Percentiles rank a stretch among this genome's conserved stretches.
Evolutionary conservation across 129 eudicot species (phyloP).

Genomic region (Ambrosia artemisiifolia): DNA sequence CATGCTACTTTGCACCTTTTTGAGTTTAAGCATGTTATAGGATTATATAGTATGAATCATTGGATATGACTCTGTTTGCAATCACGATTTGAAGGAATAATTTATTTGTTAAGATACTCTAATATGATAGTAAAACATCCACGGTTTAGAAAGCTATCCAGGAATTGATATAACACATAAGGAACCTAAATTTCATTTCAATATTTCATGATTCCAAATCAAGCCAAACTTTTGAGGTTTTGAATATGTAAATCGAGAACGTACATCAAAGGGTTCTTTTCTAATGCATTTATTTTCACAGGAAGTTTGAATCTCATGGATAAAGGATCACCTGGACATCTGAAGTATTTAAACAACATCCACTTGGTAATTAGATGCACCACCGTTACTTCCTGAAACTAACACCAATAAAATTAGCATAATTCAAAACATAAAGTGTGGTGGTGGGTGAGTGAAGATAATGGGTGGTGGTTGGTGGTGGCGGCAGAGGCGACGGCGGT

Average conservation of each 20-base stretch:
- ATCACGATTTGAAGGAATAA: conserved; percentile 9
- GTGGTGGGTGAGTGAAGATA: too few relatives aligned
- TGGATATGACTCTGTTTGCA: neutral
- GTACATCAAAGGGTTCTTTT: neutral
- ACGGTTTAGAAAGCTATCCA: too few relatives aligned
- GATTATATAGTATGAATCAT: neutral
- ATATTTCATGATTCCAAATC: neutral
- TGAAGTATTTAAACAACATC: conserved; percentile 13
- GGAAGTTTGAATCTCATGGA: conserved; percentile 47
- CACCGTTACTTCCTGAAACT: too few relatives aligned
- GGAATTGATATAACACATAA: too few relatives aligned
- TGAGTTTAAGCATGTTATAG: neutral
- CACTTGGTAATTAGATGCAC: conserved; percentile 46
- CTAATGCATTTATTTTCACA: conserved; percentile 14
- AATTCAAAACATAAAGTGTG: too few relatives aligned
- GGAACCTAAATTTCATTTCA: neutral
- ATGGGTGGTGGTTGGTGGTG: too few relatives aligned
- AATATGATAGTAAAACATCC: too few relatives aligned
- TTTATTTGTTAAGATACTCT: too few relatives aligned
- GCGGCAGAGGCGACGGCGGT: too few relatives aligned
- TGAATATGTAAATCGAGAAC: neutral
- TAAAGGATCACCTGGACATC: conserved; percentile 23
- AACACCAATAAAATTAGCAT: too few relatives aligned
- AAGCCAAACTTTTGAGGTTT: neutral
- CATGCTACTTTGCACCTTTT: conserved; percentile 17